Percentiles rank a stretch among this genome's conserved stretches.
These are phyloP conservation scores for Candida oleophila DNA, from an alignment of 805 yeast species.

Conservation along the genomic window DNA sequence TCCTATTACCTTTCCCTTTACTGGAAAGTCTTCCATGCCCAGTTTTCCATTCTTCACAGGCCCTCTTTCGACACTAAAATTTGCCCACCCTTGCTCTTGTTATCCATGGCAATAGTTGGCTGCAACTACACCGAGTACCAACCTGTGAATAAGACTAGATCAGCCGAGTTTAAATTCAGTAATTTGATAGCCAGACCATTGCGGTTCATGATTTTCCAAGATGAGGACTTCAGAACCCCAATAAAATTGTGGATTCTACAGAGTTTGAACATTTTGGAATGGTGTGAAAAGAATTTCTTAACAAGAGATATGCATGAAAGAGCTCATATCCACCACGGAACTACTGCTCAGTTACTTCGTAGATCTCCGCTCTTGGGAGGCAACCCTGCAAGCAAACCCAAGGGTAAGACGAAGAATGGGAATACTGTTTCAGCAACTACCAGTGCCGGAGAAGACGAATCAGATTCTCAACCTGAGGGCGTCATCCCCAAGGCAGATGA, in stretches of 20 bases:
- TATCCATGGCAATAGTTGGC: conserved; percentile 59
- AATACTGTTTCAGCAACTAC: conserved; percentile 13
- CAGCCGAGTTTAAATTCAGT: conserved; percentile 43
- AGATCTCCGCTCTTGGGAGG: conserved; percentile 78
- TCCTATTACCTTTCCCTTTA: conserved; percentile 40
- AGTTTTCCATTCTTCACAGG: conserved; percentile 57
- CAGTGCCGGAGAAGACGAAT: conserved; percentile 37
- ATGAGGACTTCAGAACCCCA: conserved; percentile 74
- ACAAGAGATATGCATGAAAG: conserved; percentile 74
- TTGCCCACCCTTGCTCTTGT: conserved; percentile 49
- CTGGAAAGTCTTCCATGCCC: conserved; percentile 61
- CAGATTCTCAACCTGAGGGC: conserved; percentile 11
- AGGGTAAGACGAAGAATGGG: conserved; percentile 19
- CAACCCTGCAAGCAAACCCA: conserved; percentile 45
- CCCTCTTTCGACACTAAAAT: conserved; percentile 54
- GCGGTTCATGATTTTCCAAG: conserved; percentile 67
- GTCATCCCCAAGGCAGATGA: conserved; percentile 7
- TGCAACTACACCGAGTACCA: conserved; percentile 36
- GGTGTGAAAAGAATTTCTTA: conserved; percentile 73
- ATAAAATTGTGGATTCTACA: conserved; percentile 76
- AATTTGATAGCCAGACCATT: conserved; percentile 54
- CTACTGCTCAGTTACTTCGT: conserved; percentile 74
- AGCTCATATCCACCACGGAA: conserved; percentile 83
- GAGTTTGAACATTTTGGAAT: conserved; percentile 68
- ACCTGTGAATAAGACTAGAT: conserved; percentile 14